Conservation (phyloP, 2,329 filamentous ascomycete genomes). For the Fusarium luffae region DNA sequence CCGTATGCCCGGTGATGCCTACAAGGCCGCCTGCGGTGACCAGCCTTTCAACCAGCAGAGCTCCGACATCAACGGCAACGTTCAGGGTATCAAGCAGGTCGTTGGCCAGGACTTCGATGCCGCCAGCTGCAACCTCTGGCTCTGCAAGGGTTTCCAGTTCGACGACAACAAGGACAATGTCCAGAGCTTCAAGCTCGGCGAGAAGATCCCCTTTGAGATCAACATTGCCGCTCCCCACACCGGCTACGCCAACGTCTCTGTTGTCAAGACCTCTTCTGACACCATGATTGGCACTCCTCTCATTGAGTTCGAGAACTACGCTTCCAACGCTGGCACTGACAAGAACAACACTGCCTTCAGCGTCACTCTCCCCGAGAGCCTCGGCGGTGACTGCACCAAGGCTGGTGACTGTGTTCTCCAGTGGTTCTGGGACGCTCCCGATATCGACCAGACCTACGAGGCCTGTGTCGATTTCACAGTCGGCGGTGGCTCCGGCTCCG, state of each 20-base stretch:
- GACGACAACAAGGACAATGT: conserved; percentile 57
- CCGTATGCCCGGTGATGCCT: conserved; percentile 57
- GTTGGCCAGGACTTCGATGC: conserved; percentile 41
- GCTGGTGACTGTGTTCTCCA: conserved; percentile 66
- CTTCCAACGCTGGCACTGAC: conserved; percentile 55
- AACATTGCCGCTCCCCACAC: conserved; percentile 58
- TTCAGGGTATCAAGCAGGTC: conserved; percentile 51
- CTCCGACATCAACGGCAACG: conserved; percentile 53
- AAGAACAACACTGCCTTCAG: conserved; percentile 62
- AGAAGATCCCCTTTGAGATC: conserved; percentile 56
- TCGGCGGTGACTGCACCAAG: conserved; percentile 58
- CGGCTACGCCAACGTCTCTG: conserved; percentile 65
- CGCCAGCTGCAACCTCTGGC: conserved; percentile 54
- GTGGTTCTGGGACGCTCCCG: conserved; percentile 70
- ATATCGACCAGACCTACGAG: conserved; percentile 70
- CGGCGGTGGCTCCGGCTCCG: conserved; percentile 5
- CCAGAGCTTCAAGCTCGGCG: conserved; percentile 56
- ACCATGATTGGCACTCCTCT: conserved; percentile 63
- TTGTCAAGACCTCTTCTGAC: conserved; percentile 65
- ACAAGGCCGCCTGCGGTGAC: conserved; percentile 57
- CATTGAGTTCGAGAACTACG: conserved; percentile 66
- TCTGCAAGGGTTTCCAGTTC: conserved; percentile 61
- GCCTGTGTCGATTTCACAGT: conserved; percentile 68
- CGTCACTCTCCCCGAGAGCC: conserved; percentile 63
- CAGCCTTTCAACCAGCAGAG: conserved; percentile 50